phyloP scores from a whole-genome alignment of 1,284 basidiomycete genomes.

The Boletus sp. region DNA sequence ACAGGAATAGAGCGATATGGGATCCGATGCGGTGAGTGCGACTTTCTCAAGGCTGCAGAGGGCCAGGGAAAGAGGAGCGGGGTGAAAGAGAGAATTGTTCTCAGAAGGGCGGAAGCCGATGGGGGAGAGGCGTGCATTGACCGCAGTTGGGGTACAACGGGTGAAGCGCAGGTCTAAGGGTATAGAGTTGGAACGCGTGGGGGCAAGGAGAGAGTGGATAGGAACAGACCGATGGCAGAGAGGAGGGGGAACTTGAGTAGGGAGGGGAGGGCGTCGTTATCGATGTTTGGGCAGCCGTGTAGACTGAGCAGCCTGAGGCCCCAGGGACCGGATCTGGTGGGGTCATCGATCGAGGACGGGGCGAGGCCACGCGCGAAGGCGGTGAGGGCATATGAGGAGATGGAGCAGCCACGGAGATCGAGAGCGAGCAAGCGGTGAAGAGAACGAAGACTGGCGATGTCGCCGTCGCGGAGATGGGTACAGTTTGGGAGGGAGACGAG shows the following conservation, averaged over 20 bases:
- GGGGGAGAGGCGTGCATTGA: constrained; percentile 15
- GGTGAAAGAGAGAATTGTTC: constrained; percentile 27
- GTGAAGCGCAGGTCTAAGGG: constrained; percentile 32
- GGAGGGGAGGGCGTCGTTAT: constrained; percentile 29
- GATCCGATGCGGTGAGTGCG: constrained; percentile 10
- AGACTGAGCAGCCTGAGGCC: constrained; percentile 41
- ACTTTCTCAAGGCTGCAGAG: constrained; percentile 28
- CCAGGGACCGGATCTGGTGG: constrained; percentile 35
- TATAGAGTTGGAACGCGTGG: constrained; percentile 2
- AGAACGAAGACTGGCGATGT: constrained; percentile 43
- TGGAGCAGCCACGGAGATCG: constrained; percentile 51
- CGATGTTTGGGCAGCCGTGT: constrained; percentile 39
- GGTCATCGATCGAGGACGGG: neutral
- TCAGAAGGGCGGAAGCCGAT: constrained; percentile 26
- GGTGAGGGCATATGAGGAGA: constrained; percentile 52
- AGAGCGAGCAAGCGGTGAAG: constrained; percentile 55
- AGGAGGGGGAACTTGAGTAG: constrained; percentile 42
- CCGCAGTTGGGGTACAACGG: constrained; percentile 20
- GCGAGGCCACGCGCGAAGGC: constrained; percentile 37
- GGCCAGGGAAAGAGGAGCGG: constrained; percentile 23
- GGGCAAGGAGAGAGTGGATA: neutral
- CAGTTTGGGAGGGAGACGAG: constrained; percentile 54
- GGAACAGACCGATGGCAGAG: constrained; percentile 40
- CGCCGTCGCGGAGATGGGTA: constrained; percentile 50
- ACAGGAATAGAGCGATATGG: constrained; percentile 31